Base-by-base conservation (phyloP, 176 grass and related monocot species). In the Oryza longistaminata region DNA sequence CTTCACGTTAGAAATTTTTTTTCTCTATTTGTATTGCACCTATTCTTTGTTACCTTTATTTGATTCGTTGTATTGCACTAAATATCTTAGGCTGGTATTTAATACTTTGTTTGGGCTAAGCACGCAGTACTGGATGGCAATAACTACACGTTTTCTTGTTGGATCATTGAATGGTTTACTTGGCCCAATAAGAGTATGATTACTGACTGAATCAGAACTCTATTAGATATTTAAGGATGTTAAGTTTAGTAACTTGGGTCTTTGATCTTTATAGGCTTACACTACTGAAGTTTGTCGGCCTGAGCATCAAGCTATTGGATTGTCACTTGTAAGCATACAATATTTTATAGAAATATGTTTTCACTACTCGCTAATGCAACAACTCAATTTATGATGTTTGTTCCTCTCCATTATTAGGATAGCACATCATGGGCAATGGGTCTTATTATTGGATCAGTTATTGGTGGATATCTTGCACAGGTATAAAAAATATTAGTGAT, bases 21-120 rank as follows among this genome's bases (percentile, higher is more conserved):
- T 29, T 29, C 29, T 29, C 2, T 84, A 15, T 45, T 84, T 3
- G 10, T 39, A 24, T 68, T 50, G 64, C 13, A 40, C 26, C 3
- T n/a, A 37, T 46, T 49, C 4, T 42, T 71, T 69, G 3, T 49
- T 6, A 40, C 5, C 39, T 40, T 8, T 25, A n/a, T 42, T 39
- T 5, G 16, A 12, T 46, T 46, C 11, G 3, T 46, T 46, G 45
- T 12, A 13, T 27, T 60, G 11, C 31, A 76, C 24, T 68, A 34
- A 3, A 34, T 34, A 34, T 34, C 33, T 34, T 5, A 34, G 33
- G 33, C 4, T 92, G 14, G 68, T 98, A 39, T 95, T 98, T 67
- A 98, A 98, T 83, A 72, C 93, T 65, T 82, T 98, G 40, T 98
- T 98, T 88, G 95, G 93, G 11, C 87, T 98, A 29, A 98, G 95